These are phyloP conservation scores for Lasiosphaeris hirsuta DNA, from an alignment of 495 filamentous ascomycete species.

Conservation along the genomic window DNA sequence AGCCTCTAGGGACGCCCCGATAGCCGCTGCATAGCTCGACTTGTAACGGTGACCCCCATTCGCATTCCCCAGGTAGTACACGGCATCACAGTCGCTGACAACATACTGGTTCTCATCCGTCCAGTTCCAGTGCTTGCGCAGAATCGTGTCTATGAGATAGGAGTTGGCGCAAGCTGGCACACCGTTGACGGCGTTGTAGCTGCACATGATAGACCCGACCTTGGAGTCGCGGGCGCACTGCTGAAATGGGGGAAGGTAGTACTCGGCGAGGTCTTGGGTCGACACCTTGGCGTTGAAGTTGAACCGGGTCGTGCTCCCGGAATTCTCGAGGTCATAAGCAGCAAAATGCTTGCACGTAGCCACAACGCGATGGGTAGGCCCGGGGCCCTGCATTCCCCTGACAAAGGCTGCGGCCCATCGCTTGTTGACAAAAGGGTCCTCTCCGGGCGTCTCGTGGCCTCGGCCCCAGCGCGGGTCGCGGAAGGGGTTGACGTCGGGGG, in stretches of 20 bases:
- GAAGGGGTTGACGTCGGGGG: constrained; percentile 69
- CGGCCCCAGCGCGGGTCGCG: constrained; percentile 47
- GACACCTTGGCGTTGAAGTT: constrained; percentile 41
- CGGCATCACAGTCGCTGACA: constrained; percentile 44
- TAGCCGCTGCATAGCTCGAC: constrained; percentile 31
- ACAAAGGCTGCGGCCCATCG: constrained; percentile 39
- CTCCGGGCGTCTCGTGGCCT: constrained; percentile 32
- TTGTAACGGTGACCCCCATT: constrained; percentile 24
- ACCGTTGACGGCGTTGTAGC: constrained; percentile 47
- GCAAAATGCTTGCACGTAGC: constrained; percentile 43
- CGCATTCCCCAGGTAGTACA: constrained; percentile 20
- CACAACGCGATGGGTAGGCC: constrained; percentile 13
- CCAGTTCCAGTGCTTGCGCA: constrained; percentile 48
- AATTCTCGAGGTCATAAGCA: constrained; percentile 37
- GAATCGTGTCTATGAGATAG: constrained; percentile 39
- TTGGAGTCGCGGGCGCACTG: constrained; percentile 43
- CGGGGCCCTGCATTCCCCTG: constrained; percentile 19
- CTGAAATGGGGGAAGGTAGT: constrained; percentile 48
- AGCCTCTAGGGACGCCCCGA: constrained; percentile 19
- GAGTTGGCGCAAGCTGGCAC: constrained; percentile 42
- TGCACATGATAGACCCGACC: constrained; percentile 48
- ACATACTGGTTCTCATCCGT: constrained; percentile 41
- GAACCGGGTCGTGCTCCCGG: constrained; percentile 17
- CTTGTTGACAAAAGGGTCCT: constrained; percentile 40
- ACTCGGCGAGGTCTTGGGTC: constrained; percentile 44